Base-by-base conservation (phyloP, 2,329 filamentous ascomycete species). In the Cercospora sp. region DNA sequence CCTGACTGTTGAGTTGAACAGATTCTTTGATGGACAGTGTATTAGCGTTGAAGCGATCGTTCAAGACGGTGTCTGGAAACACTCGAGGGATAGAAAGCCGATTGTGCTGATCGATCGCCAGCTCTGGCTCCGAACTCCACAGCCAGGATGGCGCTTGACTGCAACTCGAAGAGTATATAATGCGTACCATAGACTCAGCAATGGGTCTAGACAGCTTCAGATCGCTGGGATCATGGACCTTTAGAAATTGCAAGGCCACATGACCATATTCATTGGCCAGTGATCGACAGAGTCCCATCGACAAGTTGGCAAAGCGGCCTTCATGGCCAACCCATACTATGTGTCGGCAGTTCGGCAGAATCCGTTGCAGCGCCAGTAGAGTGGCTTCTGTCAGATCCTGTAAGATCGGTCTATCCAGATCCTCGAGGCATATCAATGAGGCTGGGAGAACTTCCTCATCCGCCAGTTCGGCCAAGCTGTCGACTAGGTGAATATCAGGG, bases 201-300 rank as follows among this genome's bases (percentile, higher is more conserved):
- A 61, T 61, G 33, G 59, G 59, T 26, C 36, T n/a, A 23, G 59
- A 61, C 18, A 61, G 16, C 9, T 31, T 20, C 59, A 61, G n/a
- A 61, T 61, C 33, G 59, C 36, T 26, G 20, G 33, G 33, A 31
- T 61, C 59, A 45, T 61, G 31, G 26, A 61, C 20, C 59, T 28
- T 61, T 18, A 61, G 59, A 33, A 23, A 61, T 31, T 61, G 59
- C 59, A 61, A 61, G 59, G 59, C 18, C 33, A 61, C 59, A 61
- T 61, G 59, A 18, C n/a, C 59, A 61, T 61, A 61, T 61, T 61
- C 59, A 16, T 61, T 61, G 59, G 59, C 59, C 9, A 61, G 59
- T 61, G 59, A 39, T 31, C 59, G 59, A 61, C 59, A 61, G 59
- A 61, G 59, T 10, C 59, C 59, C 18, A 61, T 16, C 26, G 59